Percentiles rank a stretch among this genome's conserved stretches.
Evolutionary conservation across 2,329 filamentous ascomycete species (phyloP).

Genomic region (Cordyceps farinosa): DNA sequence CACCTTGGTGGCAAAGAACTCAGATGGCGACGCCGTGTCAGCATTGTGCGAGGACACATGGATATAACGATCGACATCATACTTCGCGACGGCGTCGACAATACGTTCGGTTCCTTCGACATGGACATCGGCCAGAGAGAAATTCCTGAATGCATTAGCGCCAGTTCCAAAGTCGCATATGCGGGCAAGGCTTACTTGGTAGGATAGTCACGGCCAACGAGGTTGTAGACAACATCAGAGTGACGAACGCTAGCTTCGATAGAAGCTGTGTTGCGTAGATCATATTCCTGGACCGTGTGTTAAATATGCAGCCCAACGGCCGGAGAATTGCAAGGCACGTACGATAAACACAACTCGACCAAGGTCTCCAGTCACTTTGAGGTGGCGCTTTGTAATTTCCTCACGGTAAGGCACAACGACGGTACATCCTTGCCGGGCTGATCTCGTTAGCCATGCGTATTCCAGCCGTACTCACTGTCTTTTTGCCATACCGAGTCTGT

Average conservation of each 20-base stretch:
- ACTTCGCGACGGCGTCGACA: constrained; percentile 90
- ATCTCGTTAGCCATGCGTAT: constrained; percentile 23
- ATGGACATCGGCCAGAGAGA: constrained; percentile 86
- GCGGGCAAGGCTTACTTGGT: constrained; percentile 67
- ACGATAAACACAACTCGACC: constrained; percentile 85
- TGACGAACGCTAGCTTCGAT: constrained; percentile 96
- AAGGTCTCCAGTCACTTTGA: constrained; percentile 94
- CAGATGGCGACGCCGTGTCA: constrained; percentile 71
- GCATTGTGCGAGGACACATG: constrained; percentile 96
- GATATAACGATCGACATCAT: constrained; percentile 94
- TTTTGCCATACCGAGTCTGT: constrained; percentile 66
- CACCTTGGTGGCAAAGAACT: constrained; percentile 90
- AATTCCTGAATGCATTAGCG: constrained; percentile 68
- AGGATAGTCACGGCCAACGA: constrained; percentile 89
- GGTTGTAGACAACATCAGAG: constrained; percentile 96
- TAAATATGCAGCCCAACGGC: background rate
- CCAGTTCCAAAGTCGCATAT: constrained; percentile 22
- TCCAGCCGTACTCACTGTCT: background rate
- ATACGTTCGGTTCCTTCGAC: constrained; percentile 91
- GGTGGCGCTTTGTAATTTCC: constrained; percentile 95
- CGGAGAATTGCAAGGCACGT: constrained; percentile 27
- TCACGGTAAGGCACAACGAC: constrained; percentile 92
- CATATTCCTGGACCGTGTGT: constrained; percentile 68
- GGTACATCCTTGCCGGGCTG: constrained; percentile 88
- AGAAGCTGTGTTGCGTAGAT: constrained; percentile 88